Conservation (phyloP, 441 rosid species). For the Arabidopsis lyrata region DNA sequence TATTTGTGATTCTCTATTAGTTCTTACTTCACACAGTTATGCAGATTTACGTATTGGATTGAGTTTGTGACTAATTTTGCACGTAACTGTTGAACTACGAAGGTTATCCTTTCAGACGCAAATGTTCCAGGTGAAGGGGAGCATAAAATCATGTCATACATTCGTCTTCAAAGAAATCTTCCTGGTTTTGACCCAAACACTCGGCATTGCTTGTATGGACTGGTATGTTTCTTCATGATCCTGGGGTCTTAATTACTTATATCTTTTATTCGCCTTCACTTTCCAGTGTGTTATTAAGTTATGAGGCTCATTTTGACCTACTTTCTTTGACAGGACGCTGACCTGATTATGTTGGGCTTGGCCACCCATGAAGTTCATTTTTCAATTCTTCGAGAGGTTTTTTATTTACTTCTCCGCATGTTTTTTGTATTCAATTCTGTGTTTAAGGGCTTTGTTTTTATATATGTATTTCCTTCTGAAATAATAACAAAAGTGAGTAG, state of each 20-base stretch:
- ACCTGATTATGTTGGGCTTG: constrained; percentile 94
- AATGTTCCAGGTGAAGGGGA: constrained; percentile 99
- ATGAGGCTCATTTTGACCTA: constrained; percentile 29
- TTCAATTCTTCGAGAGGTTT: constrained; percentile 97
- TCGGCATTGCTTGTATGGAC: constrained; percentile 91
- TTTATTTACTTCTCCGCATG: constrained; percentile 30
- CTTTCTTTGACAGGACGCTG: constrained; percentile 82
- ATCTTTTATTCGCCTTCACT: no score
- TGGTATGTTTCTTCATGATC: constrained; percentile 81
- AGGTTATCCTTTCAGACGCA: constrained; percentile 98
- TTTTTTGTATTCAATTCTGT: neutral
- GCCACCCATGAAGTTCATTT: constrained; percentile 98
- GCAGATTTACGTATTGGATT: neutral
- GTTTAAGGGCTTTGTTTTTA: neutral
- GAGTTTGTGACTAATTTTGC: constrained; percentile 36
- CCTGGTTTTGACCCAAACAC: constrained; percentile 95
- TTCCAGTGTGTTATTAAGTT: constrained; percentile 25
- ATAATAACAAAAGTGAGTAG: constrained; percentile 3
- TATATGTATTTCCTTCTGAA: neutral
- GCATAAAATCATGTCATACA: constrained; percentile 92
- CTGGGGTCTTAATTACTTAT: no score
- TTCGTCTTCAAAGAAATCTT: constrained; percentile 95
- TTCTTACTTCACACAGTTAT: neutral
- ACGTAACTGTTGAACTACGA: constrained; percentile 42
- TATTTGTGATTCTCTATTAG: constrained; percentile 31